Evolutionary conservation across 352 stramenopile species (phyloP).

Genomic region (Elongisporangium undulatum): DNA sequence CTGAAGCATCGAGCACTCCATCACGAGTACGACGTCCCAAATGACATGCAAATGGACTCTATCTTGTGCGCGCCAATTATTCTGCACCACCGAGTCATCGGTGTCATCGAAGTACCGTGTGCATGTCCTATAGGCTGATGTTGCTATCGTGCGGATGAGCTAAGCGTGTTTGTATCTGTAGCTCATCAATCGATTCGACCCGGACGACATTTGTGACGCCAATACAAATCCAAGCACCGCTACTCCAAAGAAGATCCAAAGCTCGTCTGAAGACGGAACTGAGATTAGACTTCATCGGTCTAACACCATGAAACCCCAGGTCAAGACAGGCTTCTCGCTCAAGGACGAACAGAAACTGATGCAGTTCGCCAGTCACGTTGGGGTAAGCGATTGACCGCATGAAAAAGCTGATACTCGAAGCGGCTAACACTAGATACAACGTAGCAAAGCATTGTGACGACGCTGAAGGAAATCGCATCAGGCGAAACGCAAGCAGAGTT

Average conservation of each 20-base stretch:
- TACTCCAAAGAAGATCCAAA: no score
- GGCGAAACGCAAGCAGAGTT: constrained; percentile 31
- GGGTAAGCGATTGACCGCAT: constrained; percentile 14
- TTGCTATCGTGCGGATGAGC: neutral
- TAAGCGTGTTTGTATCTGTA: constrained; percentile 4
- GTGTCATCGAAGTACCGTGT: constrained; percentile 41
- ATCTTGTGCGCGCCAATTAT: constrained; percentile 53
- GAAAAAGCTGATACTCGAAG: neutral
- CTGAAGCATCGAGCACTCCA: constrained; percentile 47
- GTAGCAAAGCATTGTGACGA: constrained; percentile 48
- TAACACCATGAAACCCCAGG: constrained; percentile 18
- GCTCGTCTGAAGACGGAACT: constrained; percentile 16
- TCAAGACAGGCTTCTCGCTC: constrained; percentile 33
- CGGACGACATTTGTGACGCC: constrained; percentile 4
- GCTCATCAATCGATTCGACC: constrained; percentile 53
- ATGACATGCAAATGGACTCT: constrained; percentile 41
- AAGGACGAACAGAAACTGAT: constrained; percentile 70
- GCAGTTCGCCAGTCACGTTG: constrained; percentile 52
- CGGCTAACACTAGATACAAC: neutral
- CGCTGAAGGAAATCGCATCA: constrained; percentile 28
- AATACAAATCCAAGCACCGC: neutral
- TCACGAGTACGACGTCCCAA: constrained; percentile 55
- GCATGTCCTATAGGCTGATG: neutral
- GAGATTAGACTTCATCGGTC: constrained; percentile 38
- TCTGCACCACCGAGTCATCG: constrained; percentile 47